These are phyloP conservation scores for Monilinia aucupariae DNA, from an alignment of 2,329 filamentous ascomycete genomes.

Conservation along the genomic window DNA sequence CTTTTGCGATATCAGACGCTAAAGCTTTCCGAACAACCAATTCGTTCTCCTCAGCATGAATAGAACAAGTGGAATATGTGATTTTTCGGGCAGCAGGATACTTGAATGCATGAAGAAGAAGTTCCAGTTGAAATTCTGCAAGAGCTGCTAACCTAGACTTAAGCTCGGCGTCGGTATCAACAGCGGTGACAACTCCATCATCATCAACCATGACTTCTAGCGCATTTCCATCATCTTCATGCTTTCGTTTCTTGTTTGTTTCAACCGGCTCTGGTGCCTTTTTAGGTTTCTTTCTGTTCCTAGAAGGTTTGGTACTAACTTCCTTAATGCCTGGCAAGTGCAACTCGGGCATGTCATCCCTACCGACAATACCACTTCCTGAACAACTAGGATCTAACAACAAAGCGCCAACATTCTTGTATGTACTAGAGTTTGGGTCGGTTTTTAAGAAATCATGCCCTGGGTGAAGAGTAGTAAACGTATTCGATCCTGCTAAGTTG, in stretches of 20 bases:
- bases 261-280: conserved; percentile 24
- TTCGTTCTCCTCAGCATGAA: conserved; percentile 86
- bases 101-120: conserved; percentile 76
- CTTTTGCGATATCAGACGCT: conserved; percentile 57
- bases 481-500: conserved; percentile 63
- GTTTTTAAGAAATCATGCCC: conserved; percentile 79
- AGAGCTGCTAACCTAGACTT: conserved; percentile 64
- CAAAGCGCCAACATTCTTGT: conserved; percentile 68
- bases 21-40: conserved; percentile 70
- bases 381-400: conserved; percentile 93
- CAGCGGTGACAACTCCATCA: conserved; percentile 48
- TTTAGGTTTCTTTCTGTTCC: conserved; percentile 29
- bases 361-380: conserved; percentile 86
- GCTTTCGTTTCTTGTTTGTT: conserved; percentile 31
- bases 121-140: conserved; percentile 72
- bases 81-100: conserved; percentile 73
- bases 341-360: conserved; percentile 70
- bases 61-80: conserved; percentile 90
- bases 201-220: conserved; percentile 46
- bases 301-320: conserved; percentile 27
- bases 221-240: conserved; percentile 29
- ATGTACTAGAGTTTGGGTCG: conserved; percentile 57
- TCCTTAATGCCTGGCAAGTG: conserved; percentile 46
- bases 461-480: conserved; percentile 60
- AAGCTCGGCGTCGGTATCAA: conserved; percentile 52